phyloP scores from a whole-genome alignment of 176 grass and related monocot genomes.

The Stipa capillata region DNA sequence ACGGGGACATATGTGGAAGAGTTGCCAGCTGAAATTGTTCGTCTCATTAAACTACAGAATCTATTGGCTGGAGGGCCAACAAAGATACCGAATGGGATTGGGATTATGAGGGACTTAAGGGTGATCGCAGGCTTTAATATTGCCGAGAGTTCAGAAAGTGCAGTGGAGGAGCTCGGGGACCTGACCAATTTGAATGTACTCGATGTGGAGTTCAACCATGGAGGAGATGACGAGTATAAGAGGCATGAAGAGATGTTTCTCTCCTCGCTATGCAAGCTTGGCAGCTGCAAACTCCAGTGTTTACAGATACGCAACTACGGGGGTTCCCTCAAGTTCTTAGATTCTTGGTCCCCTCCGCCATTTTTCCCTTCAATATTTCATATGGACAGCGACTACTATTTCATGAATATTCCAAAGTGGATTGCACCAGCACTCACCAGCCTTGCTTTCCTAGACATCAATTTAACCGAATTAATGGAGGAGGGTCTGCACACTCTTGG shows the following conservation, averaged over 20 bases:
- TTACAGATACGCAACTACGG: no score
- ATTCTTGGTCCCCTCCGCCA: no score
- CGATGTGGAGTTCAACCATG: no score
- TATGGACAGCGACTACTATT: neutral
- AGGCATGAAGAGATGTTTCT: no score
- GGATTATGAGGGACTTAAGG: neutral
- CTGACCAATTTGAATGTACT: no score
- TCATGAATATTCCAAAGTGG: neutral
- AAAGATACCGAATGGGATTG: neutral
- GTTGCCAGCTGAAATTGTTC: neutral
- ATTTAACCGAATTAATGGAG: neutral
- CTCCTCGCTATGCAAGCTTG: no score
- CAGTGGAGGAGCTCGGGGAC: no score
- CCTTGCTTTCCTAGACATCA: fast-evolving
- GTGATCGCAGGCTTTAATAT: no score
- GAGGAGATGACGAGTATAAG: no score
- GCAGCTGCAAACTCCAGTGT: no score
- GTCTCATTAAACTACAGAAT: neutral
- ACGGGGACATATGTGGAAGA: neutral
- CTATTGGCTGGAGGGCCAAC: neutral
- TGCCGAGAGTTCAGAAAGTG: no score
- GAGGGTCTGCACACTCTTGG: neutral
- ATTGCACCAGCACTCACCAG: neutral
- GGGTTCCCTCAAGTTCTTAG: neutral
- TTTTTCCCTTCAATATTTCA: no score